A percentile compares a stretch with the other conserved stretches of the same genome.
These are phyloP conservation scores for Striga asiatica DNA, from an alignment of 257 asterid species.

Conservation along the genomic window DNA sequence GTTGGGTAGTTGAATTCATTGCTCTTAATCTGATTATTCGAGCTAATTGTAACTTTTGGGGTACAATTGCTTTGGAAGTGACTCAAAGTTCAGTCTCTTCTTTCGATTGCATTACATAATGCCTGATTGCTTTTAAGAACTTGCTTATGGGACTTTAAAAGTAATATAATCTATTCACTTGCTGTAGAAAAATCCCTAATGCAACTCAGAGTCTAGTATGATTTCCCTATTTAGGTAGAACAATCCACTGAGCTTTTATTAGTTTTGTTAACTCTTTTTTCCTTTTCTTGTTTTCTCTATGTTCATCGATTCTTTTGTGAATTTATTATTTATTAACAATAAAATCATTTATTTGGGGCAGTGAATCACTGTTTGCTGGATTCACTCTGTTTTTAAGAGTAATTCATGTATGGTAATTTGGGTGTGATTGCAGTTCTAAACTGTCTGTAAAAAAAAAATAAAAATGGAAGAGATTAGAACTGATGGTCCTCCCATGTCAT, in stretches of 20 bases:
- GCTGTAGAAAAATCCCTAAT: neutral
- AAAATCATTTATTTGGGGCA: neutral
- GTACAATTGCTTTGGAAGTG: neutral
- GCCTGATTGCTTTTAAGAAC: neutral
- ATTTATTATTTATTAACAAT: neutral
- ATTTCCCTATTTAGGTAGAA: too few species aligned
- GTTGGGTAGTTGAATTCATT: neutral
- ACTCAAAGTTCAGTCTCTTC: neutral
- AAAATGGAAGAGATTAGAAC: conserved; percentile 37
- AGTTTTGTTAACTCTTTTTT: too few species aligned
- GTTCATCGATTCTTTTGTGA: neutral
- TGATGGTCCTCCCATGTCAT: conserved; percentile 22
- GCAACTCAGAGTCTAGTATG: neutral
- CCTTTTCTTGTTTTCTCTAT: too few species aligned
- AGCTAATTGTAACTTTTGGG: neutral
- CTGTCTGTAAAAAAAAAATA: neutral
- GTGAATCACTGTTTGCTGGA: neutral
- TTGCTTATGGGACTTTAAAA: neutral
- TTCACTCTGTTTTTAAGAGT: neutral
- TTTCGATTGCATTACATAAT: neutral
- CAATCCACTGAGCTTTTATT: too few species aligned
- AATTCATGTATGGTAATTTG: neutral
- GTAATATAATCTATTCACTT: neutral
- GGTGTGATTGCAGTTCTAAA: conserved; percentile 2
- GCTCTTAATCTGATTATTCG: neutral